Evolutionary conservation across 305 asterid species (phyloP), one percentile per base, ranked within the genome.

Genomic region (Fraxinus sp.): DNA sequence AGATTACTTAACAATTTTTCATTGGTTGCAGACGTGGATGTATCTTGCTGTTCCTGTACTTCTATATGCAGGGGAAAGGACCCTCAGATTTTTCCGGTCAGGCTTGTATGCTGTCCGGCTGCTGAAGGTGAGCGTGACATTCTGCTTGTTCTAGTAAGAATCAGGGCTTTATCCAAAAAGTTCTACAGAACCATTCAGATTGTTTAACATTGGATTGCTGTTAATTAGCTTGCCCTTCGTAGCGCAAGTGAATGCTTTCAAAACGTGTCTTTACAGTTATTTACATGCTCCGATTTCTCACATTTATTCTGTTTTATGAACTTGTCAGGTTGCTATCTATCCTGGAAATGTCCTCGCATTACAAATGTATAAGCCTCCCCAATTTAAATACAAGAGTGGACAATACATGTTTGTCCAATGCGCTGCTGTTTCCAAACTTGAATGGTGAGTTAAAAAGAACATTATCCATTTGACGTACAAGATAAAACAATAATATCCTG

Each of bases 361-460:
- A 66, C 97, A 93, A 78, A 93, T 93, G 98, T 90, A 97, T 37
- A 95, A 93, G 92, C 98, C 98, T 80, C 90, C 90, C 5, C 95
- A 90, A 11, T 95, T 90, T 74, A 91, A 81, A 84, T 89, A 93
- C 85, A 90, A 87, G 92, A 95, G 97, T 77, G 98, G 98, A 68
- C 97, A 95, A 68, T 93, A 95, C 89, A 91, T 93, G 95, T 93
- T 95, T 79, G 96, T 93, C 83, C 97, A 95, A 75, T 95, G 97
- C 66, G 92, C 97, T 30, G 93, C 95, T 7, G 96, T 95, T 82
- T 95, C 98, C 77, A 97, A 97, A 81, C 90, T 95, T 77, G 97
- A 95, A 85, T 95, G 98, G 98, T 95, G 86, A 81, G 66, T 55
- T 55, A 55, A 55, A 5, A 39, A 55, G 64, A n/a, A 55, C 64